These are phyloP conservation scores for Microcyclosporella mali DNA, from an alignment of 2,329 filamentous ascomycete genomes.

Conservation along the genomic window DNA sequence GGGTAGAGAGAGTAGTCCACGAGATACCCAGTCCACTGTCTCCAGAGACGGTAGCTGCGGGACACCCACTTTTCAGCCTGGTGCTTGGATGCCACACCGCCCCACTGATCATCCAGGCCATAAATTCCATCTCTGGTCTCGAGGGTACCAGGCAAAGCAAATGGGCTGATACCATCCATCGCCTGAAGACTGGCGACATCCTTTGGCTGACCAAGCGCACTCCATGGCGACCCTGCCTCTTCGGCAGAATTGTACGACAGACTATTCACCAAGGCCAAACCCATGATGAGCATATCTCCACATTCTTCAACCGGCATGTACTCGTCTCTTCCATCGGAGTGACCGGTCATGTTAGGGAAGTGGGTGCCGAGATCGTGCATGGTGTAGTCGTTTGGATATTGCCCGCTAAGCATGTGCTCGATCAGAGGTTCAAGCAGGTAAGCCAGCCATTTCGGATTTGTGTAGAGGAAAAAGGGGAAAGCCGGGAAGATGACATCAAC, in stretches of 20 bases:
- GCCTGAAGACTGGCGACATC: conserved; percentile 10
- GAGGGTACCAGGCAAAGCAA: conserved; percentile 38
- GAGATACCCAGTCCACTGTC: conserved; percentile 73
- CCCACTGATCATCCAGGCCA: conserved; percentile 58
- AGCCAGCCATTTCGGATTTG: conserved; percentile 72
- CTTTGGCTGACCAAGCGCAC: conserved; percentile 36
- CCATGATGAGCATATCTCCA: conserved; percentile 63
- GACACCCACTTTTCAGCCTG: conserved; percentile 60
- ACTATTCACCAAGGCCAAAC: conserved; percentile 68
- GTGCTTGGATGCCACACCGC: conserved; percentile 47
- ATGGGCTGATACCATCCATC: conserved; percentile 41
- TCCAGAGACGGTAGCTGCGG: conserved; percentile 64
- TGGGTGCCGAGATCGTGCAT: conserved; percentile 70
- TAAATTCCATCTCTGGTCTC: conserved; percentile 47
- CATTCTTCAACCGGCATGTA: conserved; percentile 73
- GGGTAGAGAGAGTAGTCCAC: conserved; percentile 70
- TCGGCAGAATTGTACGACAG: conserved; percentile 56
- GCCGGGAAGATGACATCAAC: conserved; percentile 75
- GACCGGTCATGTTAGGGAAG: conserved; percentile 72
- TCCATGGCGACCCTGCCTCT: conserved; percentile 54
- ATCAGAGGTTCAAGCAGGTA: conserved; percentile 74
- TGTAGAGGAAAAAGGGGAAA: conserved; percentile 81
- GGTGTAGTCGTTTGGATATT: conserved; percentile 76
- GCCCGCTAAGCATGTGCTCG: conserved; percentile 73
- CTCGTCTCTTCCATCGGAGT: conserved; percentile 64